phyloP scores from a whole-genome alignment of 2,329 filamentous ascomycete genomes.

The Clonostachys sp. region DNA sequence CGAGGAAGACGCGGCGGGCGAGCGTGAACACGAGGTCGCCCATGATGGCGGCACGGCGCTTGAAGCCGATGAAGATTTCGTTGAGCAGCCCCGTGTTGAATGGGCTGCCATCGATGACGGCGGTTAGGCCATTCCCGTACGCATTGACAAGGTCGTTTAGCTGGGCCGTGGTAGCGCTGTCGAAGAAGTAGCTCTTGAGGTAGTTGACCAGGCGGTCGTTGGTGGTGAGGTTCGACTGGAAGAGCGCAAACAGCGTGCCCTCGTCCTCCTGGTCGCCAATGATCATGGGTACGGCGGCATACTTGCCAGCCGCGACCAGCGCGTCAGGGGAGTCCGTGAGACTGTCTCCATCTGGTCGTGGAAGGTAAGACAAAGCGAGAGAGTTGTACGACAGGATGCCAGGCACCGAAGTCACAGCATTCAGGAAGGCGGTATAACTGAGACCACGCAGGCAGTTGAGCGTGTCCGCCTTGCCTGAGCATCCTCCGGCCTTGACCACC shows the following conservation, averaged over 20 bases:
- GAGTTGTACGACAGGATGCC: conserved; percentile 50
- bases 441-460: conserved; percentile 50
- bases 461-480: conserved; percentile 39
- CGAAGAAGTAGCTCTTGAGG: conserved; percentile 45
- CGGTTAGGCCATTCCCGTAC: conserved; percentile 42
- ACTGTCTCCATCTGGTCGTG: conserved; percentile 52
- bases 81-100: conserved; percentile 53
- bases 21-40: conserved; percentile 56
- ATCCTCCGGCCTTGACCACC: conserved; percentile 47
- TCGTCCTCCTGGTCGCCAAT: conserved; percentile 63
- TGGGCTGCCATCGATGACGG: conserved; percentile 53
- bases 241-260: conserved; percentile 58
- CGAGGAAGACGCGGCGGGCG: conserved; percentile 36
- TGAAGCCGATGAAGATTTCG: conserved; percentile 62
- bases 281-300: conserved; percentile 57
- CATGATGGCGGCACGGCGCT: conserved; percentile 56
- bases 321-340: conserved; percentile 49
- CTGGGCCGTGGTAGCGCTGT: conserved; percentile 22
- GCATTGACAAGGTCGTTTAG: conserved; percentile 45
- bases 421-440: conserved; percentile 44
- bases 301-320: conserved; percentile 39
- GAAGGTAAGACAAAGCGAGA: conserved; percentile 57
- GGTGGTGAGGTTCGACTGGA: conserved; percentile 53
- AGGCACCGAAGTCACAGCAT: conserved; percentile 55
- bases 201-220: conserved; percentile 47